These are phyloP conservation scores for Phytopythium cucurbitacearum DNA, from an alignment of 352 stramenopile genomes.

Conservation along the genomic window DNA sequence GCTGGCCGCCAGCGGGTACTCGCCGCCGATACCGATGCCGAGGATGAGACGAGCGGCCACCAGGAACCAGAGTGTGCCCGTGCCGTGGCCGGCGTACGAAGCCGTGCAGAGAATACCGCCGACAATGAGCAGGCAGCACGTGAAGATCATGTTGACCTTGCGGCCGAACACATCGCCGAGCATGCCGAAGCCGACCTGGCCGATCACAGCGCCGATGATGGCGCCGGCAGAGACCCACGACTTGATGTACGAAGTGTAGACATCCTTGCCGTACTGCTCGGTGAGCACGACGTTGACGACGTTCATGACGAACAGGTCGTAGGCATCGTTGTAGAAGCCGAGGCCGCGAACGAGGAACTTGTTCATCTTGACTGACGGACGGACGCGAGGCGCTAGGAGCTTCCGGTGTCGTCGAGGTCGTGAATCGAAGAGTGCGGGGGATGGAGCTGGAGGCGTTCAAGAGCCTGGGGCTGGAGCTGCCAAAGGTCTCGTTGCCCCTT, in stretches of 20 bases:
- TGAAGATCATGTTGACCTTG: constrained; percentile 58
- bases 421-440: too few relatives aligned
- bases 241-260: constrained; percentile 58
- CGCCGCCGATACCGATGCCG: constrained; percentile 35
- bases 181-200: constrained; percentile 48
- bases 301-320: constrained; percentile 72
- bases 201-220: constrained; percentile 46
- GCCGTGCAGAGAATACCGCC: constrained; percentile 44
- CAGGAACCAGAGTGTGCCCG: constrained; percentile 33
- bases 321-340: constrained; percentile 59
- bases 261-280: constrained; percentile 48
- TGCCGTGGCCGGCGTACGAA: constrained; percentile 22
- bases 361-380: constrained; percentile 23
- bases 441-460: too few relatives aligned
- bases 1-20: constrained; percentile 43
- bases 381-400: too few relatives aligned
- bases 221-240: constrained; percentile 44
- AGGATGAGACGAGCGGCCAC: constrained; percentile 33
- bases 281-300: constrained; percentile 60
- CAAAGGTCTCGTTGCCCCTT: neutral
- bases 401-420: too few relatives aligned
- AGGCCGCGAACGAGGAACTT: constrained; percentile 52
- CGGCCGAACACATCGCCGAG: constrained; percentile 51
- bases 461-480: too few relatives aligned
- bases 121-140: constrained; percentile 42